A percentile compares a stretch with the other conserved stretches of the same genome.
Evolutionary conservation across 78 protist species (phyloP).

Genomic region (Chrysochromulina parva): DNA sequence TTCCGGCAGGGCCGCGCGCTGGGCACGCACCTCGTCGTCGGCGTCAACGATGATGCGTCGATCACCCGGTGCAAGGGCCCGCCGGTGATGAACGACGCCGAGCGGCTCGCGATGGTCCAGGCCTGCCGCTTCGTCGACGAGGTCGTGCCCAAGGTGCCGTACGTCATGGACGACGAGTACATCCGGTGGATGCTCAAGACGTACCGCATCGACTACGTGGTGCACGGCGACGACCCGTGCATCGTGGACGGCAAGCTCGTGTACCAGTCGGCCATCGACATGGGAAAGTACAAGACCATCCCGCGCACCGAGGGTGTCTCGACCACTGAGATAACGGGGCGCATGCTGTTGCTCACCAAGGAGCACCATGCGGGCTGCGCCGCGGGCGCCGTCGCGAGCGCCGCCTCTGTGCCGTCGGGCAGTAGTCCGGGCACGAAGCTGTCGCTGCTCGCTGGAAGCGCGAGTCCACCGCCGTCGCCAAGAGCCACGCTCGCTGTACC

Average conservation of each 20-base stretch:
- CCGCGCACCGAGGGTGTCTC: constrained; percentile 84
- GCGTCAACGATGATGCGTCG: constrained; percentile 34
- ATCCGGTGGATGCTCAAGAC: constrained; percentile 14
- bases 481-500: no score
- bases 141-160: constrained; percentile 48
- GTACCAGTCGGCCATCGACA: constrained; percentile 63
- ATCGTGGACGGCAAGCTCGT: constrained; percentile 72
- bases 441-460: no score
- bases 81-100: constrained; percentile 43
- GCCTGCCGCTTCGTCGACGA: constrained; percentile 55
- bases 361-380: constrained; percentile 54
- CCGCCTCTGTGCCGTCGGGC: no score
- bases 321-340: constrained; percentile 93
- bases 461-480: no score
- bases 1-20: constrained; percentile 56
- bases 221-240: constrained; percentile 75
- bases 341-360: constrained; percentile 89
- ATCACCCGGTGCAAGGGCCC: constrained; percentile 53
- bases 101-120: constrained; percentile 20
- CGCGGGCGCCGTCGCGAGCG: no score
- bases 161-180: constrained; percentile 26
- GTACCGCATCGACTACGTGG: constrained; percentile 56
- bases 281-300: constrained; percentile 35
- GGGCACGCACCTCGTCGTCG: constrained; percentile 38
- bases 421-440: no score